Percentiles rank a stretch among this genome's conserved stretches.
phyloP scores from a whole-genome alignment of 1,284 basidiomycete species.

The Austroboletus niveus region DNA sequence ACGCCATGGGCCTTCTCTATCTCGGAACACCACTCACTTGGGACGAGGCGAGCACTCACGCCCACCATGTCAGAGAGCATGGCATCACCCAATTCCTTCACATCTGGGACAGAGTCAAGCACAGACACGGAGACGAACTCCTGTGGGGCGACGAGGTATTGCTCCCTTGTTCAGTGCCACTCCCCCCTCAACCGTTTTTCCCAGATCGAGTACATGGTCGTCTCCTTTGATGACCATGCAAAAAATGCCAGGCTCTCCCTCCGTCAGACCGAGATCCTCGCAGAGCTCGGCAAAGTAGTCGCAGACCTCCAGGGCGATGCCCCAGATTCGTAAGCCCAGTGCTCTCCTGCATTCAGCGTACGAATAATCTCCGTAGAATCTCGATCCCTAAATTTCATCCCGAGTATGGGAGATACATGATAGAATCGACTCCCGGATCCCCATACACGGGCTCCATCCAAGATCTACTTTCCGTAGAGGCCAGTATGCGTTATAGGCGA shows the following conservation, averaged over 20 bases:
- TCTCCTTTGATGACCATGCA: slow-evolving; percentile 77
- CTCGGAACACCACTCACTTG: slow-evolving; percentile 94
- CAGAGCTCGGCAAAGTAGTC: slow-evolving; percentile 73
- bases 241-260: slow-evolving; percentile 89
- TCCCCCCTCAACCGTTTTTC: slow-evolving; percentile 4
- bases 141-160: slow-evolving; percentile 99
- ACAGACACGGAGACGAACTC: slow-evolving; percentile 87
- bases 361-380: slow-evolving; percentile 43
- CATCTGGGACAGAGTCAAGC: slow-evolving; percentile 91
- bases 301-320: slow-evolving; percentile 63
- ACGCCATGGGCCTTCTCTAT: slow-evolving; percentile 86
- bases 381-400: slow-evolving; percentile 94
- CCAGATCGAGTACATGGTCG: slow-evolving; percentile 96
- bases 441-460: slow-evolving; percentile 88
- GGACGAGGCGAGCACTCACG: slow-evolving; percentile 86
- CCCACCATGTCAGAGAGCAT: slow-evolving; percentile 89
- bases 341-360: slow-evolving; percentile 1
- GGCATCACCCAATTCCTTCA: slow-evolving; percentile 95
- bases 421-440: slow-evolving; percentile 94
- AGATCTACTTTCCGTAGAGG: slow-evolving; percentile 88
- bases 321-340: slow-evolving; percentile 48
- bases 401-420: slow-evolving; percentile 98
- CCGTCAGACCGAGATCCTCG: slow-evolving; percentile 91
- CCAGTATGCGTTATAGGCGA: slow-evolving; percentile 90
- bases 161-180: neutral